Conservation (phyloP, 805 yeast species). For the Metschnikowia reukaufii region DNA sequence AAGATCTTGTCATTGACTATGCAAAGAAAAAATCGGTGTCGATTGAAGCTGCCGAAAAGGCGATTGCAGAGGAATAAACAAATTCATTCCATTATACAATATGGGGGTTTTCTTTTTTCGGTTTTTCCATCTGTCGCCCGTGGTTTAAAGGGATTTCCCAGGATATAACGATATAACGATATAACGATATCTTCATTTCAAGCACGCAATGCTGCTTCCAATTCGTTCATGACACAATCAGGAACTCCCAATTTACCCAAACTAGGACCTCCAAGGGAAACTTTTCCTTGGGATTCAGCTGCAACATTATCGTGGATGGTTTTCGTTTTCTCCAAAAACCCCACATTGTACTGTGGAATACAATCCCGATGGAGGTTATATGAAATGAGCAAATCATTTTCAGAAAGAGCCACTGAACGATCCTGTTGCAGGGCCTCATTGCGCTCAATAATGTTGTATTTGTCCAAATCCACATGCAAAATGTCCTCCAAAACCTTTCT, state of each 20-base stretch:
- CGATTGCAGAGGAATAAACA: slow-evolving; percentile 10
- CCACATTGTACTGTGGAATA: slow-evolving; percentile 79
- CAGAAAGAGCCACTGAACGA: slow-evolving; percentile 17
- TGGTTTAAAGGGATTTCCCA: too few relatives aligned
- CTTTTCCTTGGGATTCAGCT: slow-evolving; percentile 30
- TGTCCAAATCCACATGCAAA: slow-evolving; percentile 24
- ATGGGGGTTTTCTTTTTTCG: neutral
- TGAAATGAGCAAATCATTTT: slow-evolving; percentile 33
- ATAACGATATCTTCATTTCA: neutral
- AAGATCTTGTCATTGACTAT: slow-evolving; percentile 41
- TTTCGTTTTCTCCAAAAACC: slow-evolving; percentile 50
- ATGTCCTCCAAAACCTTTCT: slow-evolving; percentile 26
- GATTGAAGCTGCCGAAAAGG: slow-evolving; percentile 19
- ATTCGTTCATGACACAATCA: slow-evolving; percentile 70
- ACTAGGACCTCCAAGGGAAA: slow-evolving; percentile 78
- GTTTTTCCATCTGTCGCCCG: too few relatives aligned
- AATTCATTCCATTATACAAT: too few relatives aligned
- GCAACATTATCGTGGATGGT: slow-evolving; percentile 34
- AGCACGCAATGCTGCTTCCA: slow-evolving; percentile 49
- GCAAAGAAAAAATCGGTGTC: slow-evolving; percentile 29
- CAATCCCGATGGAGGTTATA: slow-evolving; percentile 46
- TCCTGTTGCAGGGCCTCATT: slow-evolving; percentile 24
- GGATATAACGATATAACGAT: too few relatives aligned
- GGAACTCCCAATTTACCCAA: slow-evolving; percentile 80
- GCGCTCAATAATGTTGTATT: slow-evolving; percentile 26